Evolutionary conservation across 225 moss, liverwort and hornwort genomes (phyloP).

Genomic region (Marchantia polymorpha): DNA sequence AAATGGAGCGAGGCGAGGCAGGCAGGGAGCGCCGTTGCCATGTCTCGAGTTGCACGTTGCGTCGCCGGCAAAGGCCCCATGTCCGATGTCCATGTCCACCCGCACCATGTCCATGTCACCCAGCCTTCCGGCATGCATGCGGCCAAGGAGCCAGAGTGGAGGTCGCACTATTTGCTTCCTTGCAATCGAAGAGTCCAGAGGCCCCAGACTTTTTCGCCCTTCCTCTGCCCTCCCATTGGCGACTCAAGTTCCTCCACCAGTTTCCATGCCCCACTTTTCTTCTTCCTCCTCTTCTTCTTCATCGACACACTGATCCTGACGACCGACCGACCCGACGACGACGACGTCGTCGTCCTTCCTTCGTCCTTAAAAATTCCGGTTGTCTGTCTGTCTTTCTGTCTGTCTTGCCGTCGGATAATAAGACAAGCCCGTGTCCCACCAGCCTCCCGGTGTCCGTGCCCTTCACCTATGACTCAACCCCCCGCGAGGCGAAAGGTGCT

Average conservation of each 20-base stretch:
- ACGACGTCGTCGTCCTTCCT: no score
- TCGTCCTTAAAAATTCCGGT: no score
- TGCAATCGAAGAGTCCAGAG: background rate
- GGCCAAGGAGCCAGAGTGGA: background rate
- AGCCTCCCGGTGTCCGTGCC: background rate
- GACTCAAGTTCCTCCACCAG: background rate
- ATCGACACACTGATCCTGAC: background rate
- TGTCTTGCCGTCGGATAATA: background rate
- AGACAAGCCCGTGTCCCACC: background rate
- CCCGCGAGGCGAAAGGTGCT: no score
- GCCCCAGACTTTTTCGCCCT: background rate
- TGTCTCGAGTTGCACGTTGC: slow-evolving; percentile 11
- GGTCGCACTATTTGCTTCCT: background rate
- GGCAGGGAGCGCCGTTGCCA: background rate
- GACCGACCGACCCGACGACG: background rate
- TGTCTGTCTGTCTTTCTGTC: background rate
- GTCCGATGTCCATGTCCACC: background rate
- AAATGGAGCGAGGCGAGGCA: background rate
- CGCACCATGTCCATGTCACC: background rate
- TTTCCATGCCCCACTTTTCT: background rate
- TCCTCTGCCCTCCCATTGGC: no score
- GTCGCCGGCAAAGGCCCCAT: no score
- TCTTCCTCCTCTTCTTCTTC: background rate
- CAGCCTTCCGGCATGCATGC: background rate
- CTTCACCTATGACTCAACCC: no score